phyloP scores from a whole-genome alignment of 768 basidiomycete species.

The Agaricus blazei region DNA sequence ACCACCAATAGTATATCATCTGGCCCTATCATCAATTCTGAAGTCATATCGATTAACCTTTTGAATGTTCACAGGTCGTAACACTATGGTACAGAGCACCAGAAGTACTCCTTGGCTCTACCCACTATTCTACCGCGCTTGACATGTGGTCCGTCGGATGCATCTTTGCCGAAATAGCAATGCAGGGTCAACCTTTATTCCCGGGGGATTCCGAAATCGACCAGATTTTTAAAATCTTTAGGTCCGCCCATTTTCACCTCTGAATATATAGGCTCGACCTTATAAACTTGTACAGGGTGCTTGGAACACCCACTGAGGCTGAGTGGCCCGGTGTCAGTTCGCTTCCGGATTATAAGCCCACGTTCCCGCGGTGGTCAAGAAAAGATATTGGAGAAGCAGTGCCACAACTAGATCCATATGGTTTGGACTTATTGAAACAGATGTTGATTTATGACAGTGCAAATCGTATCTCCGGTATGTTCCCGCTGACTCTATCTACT shows the following conservation, averaged over 20 bases:
- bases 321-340: slow-evolving; percentile 86
- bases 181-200: slow-evolving; percentile 86
- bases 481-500: not conserved
- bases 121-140: slow-evolving; percentile 95
- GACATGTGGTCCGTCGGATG: slow-evolving; percentile 99
- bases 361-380: slow-evolving; percentile 92
- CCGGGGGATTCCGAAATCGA: slow-evolving; percentile 99
- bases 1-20: not conserved
- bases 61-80: slow-evolving; percentile 66
- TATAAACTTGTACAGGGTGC: slow-evolving; percentile 47
- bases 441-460: slow-evolving; percentile 86
- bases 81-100: slow-evolving; percentile 99
- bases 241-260: slow-evolving; percentile 41
- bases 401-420: slow-evolving; percentile 66
- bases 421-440: slow-evolving; percentile 75
- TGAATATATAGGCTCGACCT: not conserved
- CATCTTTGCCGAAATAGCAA: slow-evolving; percentile 98
- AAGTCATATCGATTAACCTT: not conserved
- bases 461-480: slow-evolving; percentile 85
- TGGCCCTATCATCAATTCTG: not conserved
- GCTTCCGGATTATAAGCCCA: slow-evolving; percentile 92
- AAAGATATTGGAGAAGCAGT: slow-evolving; percentile 68
- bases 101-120: slow-evolving; percentile 91
- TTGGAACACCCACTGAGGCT: slow-evolving; percentile 92
- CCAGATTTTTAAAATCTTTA: slow-evolving; percentile 99